Conservation (phyloP, 805 yeast genomes). For the Ogataea dorogensis region DNA sequence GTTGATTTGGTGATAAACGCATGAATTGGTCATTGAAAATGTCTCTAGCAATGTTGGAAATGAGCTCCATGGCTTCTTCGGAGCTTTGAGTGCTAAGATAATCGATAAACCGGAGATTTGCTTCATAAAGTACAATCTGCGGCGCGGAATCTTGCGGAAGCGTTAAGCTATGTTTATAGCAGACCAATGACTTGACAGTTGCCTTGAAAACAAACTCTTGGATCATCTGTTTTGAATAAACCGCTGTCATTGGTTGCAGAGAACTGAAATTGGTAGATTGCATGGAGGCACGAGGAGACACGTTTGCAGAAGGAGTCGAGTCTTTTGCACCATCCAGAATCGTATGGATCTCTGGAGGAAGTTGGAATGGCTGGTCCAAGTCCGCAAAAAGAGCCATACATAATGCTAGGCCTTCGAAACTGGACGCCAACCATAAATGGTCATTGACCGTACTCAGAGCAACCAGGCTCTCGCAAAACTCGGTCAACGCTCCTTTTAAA, state of each 20-base stretch:
- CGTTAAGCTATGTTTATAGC: slow-evolving; percentile 50
- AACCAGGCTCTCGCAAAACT: slow-evolving; percentile 70
- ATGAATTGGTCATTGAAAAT: slow-evolving; percentile 45
- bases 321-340: slow-evolving; percentile 29
- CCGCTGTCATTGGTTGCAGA: slow-evolving; percentile 8
- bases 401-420: slow-evolving; percentile 78
- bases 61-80: slow-evolving; percentile 44
- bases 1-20: slow-evolving; percentile 48
- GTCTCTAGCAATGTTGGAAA: slow-evolving; percentile 48
- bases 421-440: slow-evolving; percentile 82
- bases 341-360: slow-evolving; percentile 37
- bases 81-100: slow-evolving; percentile 53
- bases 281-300: slow-evolving; percentile 51
- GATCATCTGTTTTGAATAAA: slow-evolving; percentile 24
- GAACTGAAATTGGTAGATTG: slow-evolving; percentile 24
- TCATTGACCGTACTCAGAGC: slow-evolving; percentile 64
- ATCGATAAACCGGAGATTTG: slow-evolving; percentile 60
- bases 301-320: slow-evolving; percentile 30
- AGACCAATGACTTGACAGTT: slow-evolving; percentile 39
- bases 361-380: slow-evolving; percentile 50
- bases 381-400: slow-evolving; percentile 60
- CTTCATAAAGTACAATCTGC: slow-evolving; percentile 72
- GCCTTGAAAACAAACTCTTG: slow-evolving; percentile 40
- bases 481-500: slow-evolving; percentile 63
- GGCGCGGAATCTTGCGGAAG: slow-evolving; percentile 78